Conservation (phyloP, 2,329 filamentous ascomycete genomes). For the Emergomyces orientalis region DNA sequence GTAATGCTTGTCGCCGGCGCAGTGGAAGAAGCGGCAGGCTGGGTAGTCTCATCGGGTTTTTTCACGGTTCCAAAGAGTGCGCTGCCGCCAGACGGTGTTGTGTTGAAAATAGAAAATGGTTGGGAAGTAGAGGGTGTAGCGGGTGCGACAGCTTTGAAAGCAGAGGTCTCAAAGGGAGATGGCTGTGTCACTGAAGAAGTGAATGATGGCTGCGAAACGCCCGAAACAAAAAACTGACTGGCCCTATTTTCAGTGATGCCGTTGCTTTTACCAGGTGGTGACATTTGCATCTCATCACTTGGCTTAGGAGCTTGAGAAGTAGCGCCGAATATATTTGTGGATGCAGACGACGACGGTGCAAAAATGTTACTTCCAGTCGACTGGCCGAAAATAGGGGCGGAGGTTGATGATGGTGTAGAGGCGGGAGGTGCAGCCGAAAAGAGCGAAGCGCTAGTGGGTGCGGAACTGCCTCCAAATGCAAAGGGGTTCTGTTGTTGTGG, state of each 20-base stretch:
- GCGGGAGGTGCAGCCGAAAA: slow-evolving; percentile 11
- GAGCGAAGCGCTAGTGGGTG: slow-evolving; percentile 2
- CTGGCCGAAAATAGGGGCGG: slow-evolving; percentile 23
- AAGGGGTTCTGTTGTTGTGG: slow-evolving; percentile 8
- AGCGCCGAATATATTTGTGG: slow-evolving; percentile 14
- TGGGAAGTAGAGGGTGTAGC: slow-evolving; percentile 1
- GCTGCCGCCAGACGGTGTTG: slow-evolving; percentile 18
- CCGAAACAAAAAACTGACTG: slow-evolving; percentile 19
- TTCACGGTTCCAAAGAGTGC: slow-evolving; percentile 18
- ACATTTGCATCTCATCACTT: slow-evolving; percentile 28
- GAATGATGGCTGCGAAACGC: slow-evolving; percentile 17
- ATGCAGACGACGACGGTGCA: slow-evolving; percentile 6
- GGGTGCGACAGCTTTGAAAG: slow-evolving; percentile 1
- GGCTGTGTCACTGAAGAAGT: slow-evolving; percentile 14
- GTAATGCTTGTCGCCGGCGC: no score
- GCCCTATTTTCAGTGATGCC: slow-evolving; percentile 15
- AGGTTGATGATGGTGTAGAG: slow-evolving; percentile 16
- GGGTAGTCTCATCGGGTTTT: slow-evolving; percentile 16
- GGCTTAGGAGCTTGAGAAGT: slow-evolving; percentile 8
- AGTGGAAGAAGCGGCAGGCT: slow-evolving; percentile 12
- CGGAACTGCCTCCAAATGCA: slow-evolving; percentile 2
- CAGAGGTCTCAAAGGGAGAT: slow-evolving; percentile 5
- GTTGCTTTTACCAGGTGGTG: slow-evolving; percentile 23
- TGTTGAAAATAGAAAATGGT: slow-evolving; percentile 10
- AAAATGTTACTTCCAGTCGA: slow-evolving; percentile 16